These are phyloP conservation scores for Drechslerella stenobrocha DNA, from an alignment of 2,329 filamentous ascomycete species.

Conservation along the genomic window DNA sequence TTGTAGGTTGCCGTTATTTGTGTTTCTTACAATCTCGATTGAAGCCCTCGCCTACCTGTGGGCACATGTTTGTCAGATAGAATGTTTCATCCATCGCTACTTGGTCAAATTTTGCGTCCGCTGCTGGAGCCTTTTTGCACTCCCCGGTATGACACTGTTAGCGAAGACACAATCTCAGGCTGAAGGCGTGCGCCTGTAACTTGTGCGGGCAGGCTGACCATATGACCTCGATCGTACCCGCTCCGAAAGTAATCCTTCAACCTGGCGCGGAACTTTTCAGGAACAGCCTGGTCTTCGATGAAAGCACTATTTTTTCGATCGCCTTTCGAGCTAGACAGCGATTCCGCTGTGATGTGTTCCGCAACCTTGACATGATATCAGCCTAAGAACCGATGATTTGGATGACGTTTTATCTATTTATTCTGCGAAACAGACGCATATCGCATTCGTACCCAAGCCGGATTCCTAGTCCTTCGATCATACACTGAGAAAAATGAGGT, in stretches of 20 bases:
- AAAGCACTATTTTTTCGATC: slow-evolving; percentile 85
- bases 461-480: slow-evolving; percentile 88
- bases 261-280: slow-evolving; percentile 82
- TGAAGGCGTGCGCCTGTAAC: not conserved
- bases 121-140: slow-evolving; percentile 71
- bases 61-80: slow-evolving; percentile 92
- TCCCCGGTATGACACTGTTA: not conserved
- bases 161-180: not conserved
- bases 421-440: slow-evolving; percentile 14
- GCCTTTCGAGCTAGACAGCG: slow-evolving; percentile 71
- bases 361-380: slow-evolving; percentile 58
- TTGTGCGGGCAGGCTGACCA: slow-evolving; percentile 56
- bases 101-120: slow-evolving; percentile 95
- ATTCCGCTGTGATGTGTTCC: slow-evolving; percentile 92
- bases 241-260: slow-evolving; percentile 93
- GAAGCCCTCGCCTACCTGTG: slow-evolving; percentile 96
- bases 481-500: slow-evolving; percentile 80
- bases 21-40: slow-evolving; percentile 74
- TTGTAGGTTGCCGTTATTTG: not conserved
- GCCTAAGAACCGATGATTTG: not conserved
- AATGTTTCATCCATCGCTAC: slow-evolving; percentile 94
- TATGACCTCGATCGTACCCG: slow-evolving; percentile 93
- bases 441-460: slow-evolving; percentile 68
- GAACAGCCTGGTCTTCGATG: slow-evolving; percentile 78
- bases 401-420: not conserved